These are phyloP conservation scores for Aschersonia sp. DNA, from an alignment of 2,329 filamentous ascomycete species.

Conservation along the genomic window DNA sequence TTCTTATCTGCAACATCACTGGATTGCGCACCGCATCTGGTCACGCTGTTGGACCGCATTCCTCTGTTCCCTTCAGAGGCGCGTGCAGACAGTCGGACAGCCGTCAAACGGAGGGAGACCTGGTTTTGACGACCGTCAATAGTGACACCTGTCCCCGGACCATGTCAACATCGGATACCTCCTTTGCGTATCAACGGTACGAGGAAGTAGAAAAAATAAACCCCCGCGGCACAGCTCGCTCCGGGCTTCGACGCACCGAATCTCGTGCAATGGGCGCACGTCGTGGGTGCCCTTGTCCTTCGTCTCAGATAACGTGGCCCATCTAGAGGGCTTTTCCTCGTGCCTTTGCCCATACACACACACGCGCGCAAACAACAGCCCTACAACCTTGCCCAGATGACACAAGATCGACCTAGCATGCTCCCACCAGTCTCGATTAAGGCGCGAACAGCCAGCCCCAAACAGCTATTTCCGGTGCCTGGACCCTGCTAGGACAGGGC, in stretches of 20 bases:
- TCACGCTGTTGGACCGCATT: neutral
- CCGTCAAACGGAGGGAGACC: neutral
- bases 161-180: no score
- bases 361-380: neutral
- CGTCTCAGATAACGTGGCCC: neutral
- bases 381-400: constrained; percentile 2
- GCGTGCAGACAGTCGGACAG: neutral
- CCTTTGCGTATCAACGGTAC: neutral
- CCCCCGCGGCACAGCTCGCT: no score
- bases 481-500: neutral
- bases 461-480: constrained; percentile 4
- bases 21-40: neutral
- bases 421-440: neutral
- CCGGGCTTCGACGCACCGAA: no score
- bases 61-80: neutral
- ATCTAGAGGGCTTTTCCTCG: neutral
- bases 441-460: neutral
- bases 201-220: neutral
- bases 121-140: neutral
- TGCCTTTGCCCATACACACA: neutral
- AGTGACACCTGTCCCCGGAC: no score
- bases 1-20: neutral
- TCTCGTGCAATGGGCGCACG: neutral
- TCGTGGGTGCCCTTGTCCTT: neutral
- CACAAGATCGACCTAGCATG: constrained; percentile 2